These are phyloP conservation scores for Cicer cuneatum DNA, from an alignment of 306 rosid species.

Conservation along the genomic window DNA sequence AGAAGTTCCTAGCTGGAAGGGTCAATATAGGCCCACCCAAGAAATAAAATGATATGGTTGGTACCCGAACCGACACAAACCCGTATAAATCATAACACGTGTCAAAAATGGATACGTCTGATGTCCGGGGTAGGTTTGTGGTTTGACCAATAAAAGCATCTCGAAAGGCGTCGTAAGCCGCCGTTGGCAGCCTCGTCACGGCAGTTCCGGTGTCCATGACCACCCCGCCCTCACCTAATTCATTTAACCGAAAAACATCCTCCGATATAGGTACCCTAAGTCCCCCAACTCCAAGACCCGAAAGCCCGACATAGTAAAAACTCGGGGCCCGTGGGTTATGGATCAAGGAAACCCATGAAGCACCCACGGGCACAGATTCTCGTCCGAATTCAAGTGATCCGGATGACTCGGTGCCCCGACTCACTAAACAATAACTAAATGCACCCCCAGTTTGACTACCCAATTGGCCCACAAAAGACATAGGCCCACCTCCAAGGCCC, in stretches of 20 bases:
- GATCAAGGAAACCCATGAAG: constrained; percentile 79
- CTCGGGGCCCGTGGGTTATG: constrained; percentile 69
- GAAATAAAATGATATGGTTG: constrained; percentile 87
- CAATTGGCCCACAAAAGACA: constrained; percentile 92
- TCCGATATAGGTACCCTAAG: constrained; percentile 63
- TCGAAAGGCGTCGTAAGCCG: constrained; percentile 71
- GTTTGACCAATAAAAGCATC: constrained; percentile 71
- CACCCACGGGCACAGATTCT: constrained; percentile 85
- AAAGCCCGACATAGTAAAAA: constrained; percentile 76
- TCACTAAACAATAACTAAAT: constrained; percentile 79
- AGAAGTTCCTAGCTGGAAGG: constrained; percentile 82
- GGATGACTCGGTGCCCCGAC: constrained; percentile 64
- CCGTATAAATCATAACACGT: constrained; percentile 76
- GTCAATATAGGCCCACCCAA: constrained; percentile 83
- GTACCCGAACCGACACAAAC: constrained; percentile 88
- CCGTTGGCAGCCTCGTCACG: constrained; percentile 75
- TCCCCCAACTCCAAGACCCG: constrained; percentile 91
- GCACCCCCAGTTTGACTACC: constrained; percentile 88
- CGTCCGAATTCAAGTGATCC: constrained; percentile 83
- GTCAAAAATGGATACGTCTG: constrained; percentile 80
- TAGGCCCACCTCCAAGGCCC: constrained; percentile 90
- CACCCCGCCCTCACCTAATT: constrained; percentile 77
- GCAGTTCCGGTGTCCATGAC: constrained; percentile 99
- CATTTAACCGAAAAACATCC: constrained; percentile 57
- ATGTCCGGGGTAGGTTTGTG: constrained; percentile 69